Evolutionary conservation across 331 rosid species (phyloP), one percentile per base, ranked within the genome.

Genomic region (Quercus lobata): DNA sequence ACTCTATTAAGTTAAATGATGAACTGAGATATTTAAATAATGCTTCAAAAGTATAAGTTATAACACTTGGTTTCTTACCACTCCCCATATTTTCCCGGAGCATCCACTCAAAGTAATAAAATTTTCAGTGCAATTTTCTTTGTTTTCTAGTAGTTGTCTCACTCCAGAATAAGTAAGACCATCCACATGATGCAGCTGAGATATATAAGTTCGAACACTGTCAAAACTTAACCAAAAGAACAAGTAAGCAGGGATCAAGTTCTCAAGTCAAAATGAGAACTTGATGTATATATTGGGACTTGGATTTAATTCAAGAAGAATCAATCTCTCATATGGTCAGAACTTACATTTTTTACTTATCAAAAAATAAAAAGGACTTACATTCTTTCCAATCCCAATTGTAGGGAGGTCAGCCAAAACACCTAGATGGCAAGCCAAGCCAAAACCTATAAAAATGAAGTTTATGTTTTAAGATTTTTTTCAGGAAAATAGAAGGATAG

Each of bases 141-240:
- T 72, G 53, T 80, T 89, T 84, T 79, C 90, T 76, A 92, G 93
- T 81, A 89, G 92, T 78, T 88, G 83, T 83, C 87, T 87, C 79
- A 90, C 97, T 17, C 83, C 73, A 53, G 94, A 84, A 63, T 85
- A 91, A 34, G 85, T 74, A 72, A 95, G 93, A 81, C 97, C 97
- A 80, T 95, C 99, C 76, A 95, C 94, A 76, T 90, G 96, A 84
- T 95, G 97, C 88, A 95, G 92, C 99, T 95, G 97, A 62, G 86
- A 84, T 72, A 76, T 35, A 75, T 72, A 78, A 71, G 75, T 30
- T 44, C 14, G 8, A 68, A 35, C 53, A 68, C 5, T 35, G 8
- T 7, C 7, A 65, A 0, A 65, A 32, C 71, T 65, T 30, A 68
- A 68, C 18, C 72, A 68, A 69, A 71, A 65, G 29, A 75, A 27